phyloP scores from a whole-genome alignment of 495 filamentous ascomycete genomes.

The Hyaloscypha bicolor region DNA sequence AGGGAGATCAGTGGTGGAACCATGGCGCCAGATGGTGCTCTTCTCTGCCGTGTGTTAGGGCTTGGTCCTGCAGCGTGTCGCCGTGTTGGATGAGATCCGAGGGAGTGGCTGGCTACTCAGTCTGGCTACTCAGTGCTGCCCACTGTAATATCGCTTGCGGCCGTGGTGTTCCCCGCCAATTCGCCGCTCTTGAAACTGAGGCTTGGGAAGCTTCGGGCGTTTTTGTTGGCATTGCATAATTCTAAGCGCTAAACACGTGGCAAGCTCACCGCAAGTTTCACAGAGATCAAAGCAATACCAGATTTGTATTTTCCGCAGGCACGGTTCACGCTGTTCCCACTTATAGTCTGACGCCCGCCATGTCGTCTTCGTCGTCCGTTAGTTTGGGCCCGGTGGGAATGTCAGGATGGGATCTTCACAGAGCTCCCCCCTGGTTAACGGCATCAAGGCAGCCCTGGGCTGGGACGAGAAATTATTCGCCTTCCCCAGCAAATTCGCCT shows the following conservation, averaged over 20 bases:
- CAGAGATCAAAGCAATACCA: not conserved
- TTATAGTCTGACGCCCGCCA: not conserved
- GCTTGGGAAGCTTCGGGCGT: not conserved
- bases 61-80: not conserved
- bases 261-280: not conserved
- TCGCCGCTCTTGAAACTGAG: not conserved
- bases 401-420: not conserved
- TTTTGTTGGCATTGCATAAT: too few species aligned
- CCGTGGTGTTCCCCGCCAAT: too few species aligned
- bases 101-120: not conserved
- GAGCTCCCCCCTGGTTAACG: not conserved
- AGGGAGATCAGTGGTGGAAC: conserved; percentile 51
- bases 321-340: not conserved
- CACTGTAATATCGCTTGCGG: not conserved
- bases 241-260: not conserved
- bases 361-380: not conserved
- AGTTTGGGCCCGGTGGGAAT: not conserved
- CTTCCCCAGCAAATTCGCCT: conserved; percentile 12
- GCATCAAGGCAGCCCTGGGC: conserved; percentile 9
- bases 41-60: not conserved
- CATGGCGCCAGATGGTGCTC: not conserved
- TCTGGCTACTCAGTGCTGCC: not conserved
- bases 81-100: not conserved
- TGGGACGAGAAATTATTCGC: conserved; percentile 8
- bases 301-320: not conserved